Percentiles rank a stretch among this genome's conserved stretches.
These are phyloP conservation scores for Clitoria ternatea DNA, from an alignment of 306 rosid genomes.

Conservation along the genomic window DNA sequence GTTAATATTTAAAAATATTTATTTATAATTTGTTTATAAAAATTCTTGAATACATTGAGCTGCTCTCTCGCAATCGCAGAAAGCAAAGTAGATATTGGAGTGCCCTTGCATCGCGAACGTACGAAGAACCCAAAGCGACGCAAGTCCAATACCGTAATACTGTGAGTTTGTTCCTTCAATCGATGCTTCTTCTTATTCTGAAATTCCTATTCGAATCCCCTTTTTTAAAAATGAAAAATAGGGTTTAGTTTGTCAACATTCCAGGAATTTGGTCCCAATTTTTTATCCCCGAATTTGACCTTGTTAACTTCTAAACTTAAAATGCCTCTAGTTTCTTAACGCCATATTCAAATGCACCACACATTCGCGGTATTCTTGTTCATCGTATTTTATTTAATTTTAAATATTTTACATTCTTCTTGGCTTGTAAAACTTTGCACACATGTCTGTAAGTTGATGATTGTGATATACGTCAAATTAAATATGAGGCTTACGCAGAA, in stretches of 20 bases:
- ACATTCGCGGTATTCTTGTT: background rate
- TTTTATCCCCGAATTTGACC: background rate
- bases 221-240: background rate
- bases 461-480: background rate
- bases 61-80: background rate
- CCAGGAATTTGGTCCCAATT: too few species aligned
- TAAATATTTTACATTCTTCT: background rate
- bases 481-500: background rate
- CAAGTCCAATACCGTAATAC: background rate
- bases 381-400: background rate
- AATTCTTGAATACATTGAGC: background rate
- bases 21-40: background rate
- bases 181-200: background rate
- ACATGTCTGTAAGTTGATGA: background rate
- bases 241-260: slow-evolving; percentile 20
- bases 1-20: background rate
- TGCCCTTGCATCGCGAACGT: background rate
- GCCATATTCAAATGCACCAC: background rate
- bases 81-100: background rate
- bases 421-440: background rate
- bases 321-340: background rate
- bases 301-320: background rate
- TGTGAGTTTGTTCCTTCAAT: slow-evolving; percentile 15
- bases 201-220: background rate
- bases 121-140: background rate